phyloP scores from a whole-genome alignment of 805 yeast species.

The Cyberlindnera galapagoensis region DNA sequence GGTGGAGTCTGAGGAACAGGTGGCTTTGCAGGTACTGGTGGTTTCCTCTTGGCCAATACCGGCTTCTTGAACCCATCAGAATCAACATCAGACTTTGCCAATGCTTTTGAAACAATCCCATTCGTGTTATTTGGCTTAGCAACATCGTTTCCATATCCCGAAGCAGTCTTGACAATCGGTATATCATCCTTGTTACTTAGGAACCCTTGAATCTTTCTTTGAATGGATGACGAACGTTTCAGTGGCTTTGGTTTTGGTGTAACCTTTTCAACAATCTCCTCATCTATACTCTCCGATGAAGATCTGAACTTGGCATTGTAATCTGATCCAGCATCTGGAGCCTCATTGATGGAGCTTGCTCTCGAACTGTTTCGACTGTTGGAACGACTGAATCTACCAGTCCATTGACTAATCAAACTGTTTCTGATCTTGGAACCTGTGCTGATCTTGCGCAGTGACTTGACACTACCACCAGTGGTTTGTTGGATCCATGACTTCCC shows the following conservation, averaged over 20 bases:
- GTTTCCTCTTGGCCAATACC: slow-evolving; percentile 10
- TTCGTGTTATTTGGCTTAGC: not conserved
- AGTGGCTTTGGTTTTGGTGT: slow-evolving; percentile 5
- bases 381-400: slow-evolving; percentile 23
- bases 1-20: slow-evolving; percentile 18
- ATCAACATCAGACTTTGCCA: slow-evolving; percentile 25
- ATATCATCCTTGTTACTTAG: slow-evolving; percentile 33
- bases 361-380: slow-evolving; percentile 23
- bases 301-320: slow-evolving; percentile 13
- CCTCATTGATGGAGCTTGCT: slow-evolving; percentile 24
- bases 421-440: slow-evolving; percentile 21
- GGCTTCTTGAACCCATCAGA: slow-evolving; percentile 26
- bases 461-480: slow-evolving; percentile 27
- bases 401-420: slow-evolving; percentile 20
- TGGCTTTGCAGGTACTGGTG: slow-evolving; percentile 15
- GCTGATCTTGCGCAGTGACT: slow-evolving; percentile 23
- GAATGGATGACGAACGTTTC: slow-evolving; percentile 22
- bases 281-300: slow-evolving; percentile 21
- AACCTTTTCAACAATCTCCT: slow-evolving; percentile 12
- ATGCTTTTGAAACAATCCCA: not conserved
- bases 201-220: slow-evolving; percentile 24
- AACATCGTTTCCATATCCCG: slow-evolving; percentile 77
- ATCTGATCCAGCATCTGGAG: slow-evolving; percentile 2
- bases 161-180: slow-evolving; percentile 55
- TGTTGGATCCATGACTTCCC: slow-evolving; percentile 28